Base-by-base conservation (phyloP, 2,329 filamentous ascomycete genomes). In the Tothia fuscella region DNA sequence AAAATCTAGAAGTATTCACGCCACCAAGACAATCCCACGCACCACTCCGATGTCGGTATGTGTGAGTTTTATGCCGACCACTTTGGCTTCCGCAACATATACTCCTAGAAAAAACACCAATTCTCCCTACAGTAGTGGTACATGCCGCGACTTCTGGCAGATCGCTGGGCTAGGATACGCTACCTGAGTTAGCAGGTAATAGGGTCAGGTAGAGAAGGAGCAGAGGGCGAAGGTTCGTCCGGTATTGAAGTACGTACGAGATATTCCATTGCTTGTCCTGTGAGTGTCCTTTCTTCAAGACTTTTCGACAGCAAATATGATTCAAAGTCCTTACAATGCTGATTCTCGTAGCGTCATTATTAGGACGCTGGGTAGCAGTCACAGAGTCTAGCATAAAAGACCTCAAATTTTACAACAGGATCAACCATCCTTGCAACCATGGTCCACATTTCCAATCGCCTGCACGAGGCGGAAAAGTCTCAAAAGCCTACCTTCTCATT, bases 401-500 rank as follows among this genome's bases (percentile, higher is more conserved):
- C 31, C 36, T 43, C 39, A 24, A 44, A 20, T 41, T 21, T 19
- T 26, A 21, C 29, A 21, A 37, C 41, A 30, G 20, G 31, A 35
- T 38, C 14, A 16, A 19, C 17, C 24, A 35, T 34, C 20, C 16
- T 41, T 39, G 38, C 38, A 44, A 14, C 49, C 72, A 80, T 59
- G 50, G 96, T 98, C 89, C 91, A 96, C 67, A 89, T 98, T 72
- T 84, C 81, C 52, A 78, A 91, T 54, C 95, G 95, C 72, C 74
- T 98, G 55, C 71, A 76, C 52, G 82, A 89, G 53, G 80, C 88
- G 63, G 78, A 87, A 64, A 74, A 75, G 66, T 77, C 80, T 56
- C 78, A 79, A 59, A 76, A 82, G 55, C 82, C 88, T 44, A 91
- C 87, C 58, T 95, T 95, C 71, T 98, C 91, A 46, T 98, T 98